These are phyloP conservation scores for Apostasia ramifera DNA, from an alignment of 106 monocot species.

Conservation along the genomic window DNA sequence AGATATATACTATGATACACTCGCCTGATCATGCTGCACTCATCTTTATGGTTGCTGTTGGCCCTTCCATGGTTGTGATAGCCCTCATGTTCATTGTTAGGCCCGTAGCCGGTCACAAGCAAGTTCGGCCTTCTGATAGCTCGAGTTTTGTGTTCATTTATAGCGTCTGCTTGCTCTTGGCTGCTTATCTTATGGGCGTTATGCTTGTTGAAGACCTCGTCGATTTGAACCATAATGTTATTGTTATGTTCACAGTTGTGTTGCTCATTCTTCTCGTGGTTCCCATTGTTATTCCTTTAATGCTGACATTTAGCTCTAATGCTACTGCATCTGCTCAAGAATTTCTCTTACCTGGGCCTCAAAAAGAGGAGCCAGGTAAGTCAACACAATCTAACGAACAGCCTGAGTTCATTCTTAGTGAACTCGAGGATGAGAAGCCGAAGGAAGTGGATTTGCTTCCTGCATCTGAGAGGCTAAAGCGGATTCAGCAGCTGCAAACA, in stretches of 20 bases:
- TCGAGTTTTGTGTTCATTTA: conserved; percentile 66
- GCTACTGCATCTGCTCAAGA: conserved; percentile 24
- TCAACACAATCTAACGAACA: conserved; percentile 20
- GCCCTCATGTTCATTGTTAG: conserved; percentile 79
- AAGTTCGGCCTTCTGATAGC: conserved; percentile 53
- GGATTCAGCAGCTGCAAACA: conserved; percentile 74
- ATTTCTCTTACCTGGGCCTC: conserved; percentile 29
- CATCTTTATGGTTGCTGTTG: conserved; percentile 82
- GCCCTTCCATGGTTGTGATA: conserved; percentile 65
- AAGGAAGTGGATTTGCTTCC: conserved; percentile 80
- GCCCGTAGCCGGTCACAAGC: conserved; percentile 79
- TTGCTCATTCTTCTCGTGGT: conserved; percentile 41
- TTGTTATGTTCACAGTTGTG: conserved; percentile 39
- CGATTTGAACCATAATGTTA: conserved; percentile 33
- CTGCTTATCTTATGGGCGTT: conserved; percentile 72
- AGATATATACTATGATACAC: conserved; percentile 60
- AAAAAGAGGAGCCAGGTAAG: conserved; percentile 40
- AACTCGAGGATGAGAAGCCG: conserved; percentile 87
- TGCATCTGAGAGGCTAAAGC: conserved; percentile 59
- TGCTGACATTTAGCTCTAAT: conserved; percentile 27
- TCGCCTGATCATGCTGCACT: conserved; percentile 47
- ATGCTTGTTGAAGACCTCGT: conserved; percentile 78
- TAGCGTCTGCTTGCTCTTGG: conserved; percentile 58
- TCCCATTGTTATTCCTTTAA: conserved; percentile 56
- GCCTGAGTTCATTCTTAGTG: conserved; percentile 64